Evolutionary conservation across 2,329 filamentous ascomycete species (phyloP), one percentile per base, ranked within the genome.

Genomic region (Hypoxylon sp.): DNA sequence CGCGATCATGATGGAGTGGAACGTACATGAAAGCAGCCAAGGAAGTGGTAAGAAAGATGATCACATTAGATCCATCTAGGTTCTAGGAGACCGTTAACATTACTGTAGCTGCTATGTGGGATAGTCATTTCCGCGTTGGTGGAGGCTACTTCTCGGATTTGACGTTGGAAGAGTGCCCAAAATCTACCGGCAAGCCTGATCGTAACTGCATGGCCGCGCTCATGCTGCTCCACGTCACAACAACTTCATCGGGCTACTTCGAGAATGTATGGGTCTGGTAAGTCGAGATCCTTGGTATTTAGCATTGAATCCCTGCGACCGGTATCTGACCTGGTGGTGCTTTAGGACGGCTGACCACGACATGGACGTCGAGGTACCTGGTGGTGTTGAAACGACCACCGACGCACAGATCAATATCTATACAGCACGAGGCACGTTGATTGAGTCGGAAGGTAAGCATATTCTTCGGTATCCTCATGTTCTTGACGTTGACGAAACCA

Each of bases 1-100:
- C 42, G 86, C 83, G 2, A 83, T 90, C 57, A 73, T 90, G 58
- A 78, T 91, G 66, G 78, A 91, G 64, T 91, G 87, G 87, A 90
- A 90, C 66, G 73, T 90, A 27, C 76, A 76, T n/a, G 78, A 76
- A 13, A 62, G 71, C 59, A 70, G 52, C 50, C 77, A 78, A 59
- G 84, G 83, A n/a, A n/a, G n/a, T n/a, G n/a, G n/a, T n/a, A n/a
- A n/a, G n/a, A n/a, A n/a, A n/a, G n/a, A n/a, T n/a, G n/a, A n/a
- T n/a, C n/a, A n/a, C n/a, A n/a, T n/a, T n/a, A n/a, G n/a, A n/a
- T n/a, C n/a, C n/a, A n/a, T n/a, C n/a, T n/a, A n/a, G n/a, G n/a
- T n/a, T n/a, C n/a, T n/a, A n/a, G n/a, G n/a, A n/a, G n/a, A n/a
- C n/a, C n/a, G n/a, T n/a, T n/a, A n/a, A n/a, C n/a, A n/a, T n/a